phyloP scores from a whole-genome alignment of 202 grass and related monocot species.

The Bolboschoenoplectus hybrid region DNA sequence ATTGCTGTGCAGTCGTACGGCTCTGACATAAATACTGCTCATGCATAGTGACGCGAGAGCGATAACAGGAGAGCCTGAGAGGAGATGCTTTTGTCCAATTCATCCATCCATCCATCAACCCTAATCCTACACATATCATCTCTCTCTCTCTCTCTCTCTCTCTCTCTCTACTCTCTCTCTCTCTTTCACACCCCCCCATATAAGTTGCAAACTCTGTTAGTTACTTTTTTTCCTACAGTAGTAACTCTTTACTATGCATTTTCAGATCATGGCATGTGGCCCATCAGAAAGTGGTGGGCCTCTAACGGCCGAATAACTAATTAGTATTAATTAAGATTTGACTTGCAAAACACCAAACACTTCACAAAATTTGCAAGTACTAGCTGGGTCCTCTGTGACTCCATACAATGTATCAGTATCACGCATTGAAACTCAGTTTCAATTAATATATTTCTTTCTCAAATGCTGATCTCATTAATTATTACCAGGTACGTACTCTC shows the following conservation, averaged over 20 bases:
- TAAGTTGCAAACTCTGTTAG: constrained; percentile 7
- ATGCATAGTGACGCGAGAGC: constrained; percentile 40
- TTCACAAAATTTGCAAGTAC: not conserved
- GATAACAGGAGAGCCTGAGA: not conserved
- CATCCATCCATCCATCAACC: constrained; percentile 19
- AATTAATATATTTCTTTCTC: too few species aligned
- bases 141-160: not conserved
- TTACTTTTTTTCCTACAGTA: constrained; percentile 32
- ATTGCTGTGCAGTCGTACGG: constrained; percentile 35
- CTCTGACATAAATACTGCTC: constrained; percentile 37
- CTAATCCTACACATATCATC: constrained; percentile 21
- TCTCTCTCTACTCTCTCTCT: not conserved
- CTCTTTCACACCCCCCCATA: not conserved
- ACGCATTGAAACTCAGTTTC: too few species aligned
- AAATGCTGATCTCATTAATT: too few species aligned
- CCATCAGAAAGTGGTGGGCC: constrained; percentile 17
- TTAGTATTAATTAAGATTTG: constrained; percentile 8
- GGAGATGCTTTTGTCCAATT: constrained; percentile 15
- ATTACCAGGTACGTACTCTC: not conserved
- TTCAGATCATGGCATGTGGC: constrained; percentile 28
- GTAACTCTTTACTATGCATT: constrained; percentile 28
- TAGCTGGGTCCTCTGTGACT: not conserved
- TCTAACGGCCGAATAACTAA: constrained; percentile 39
- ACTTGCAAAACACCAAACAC: not conserved
- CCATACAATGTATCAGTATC: not conserved